Percentiles rank a stretch among this genome's conserved stretches.
phyloP scores from a whole-genome alignment of 2,329 filamentous ascomycete genomes.

The Colletotrichum karsti region DNA sequence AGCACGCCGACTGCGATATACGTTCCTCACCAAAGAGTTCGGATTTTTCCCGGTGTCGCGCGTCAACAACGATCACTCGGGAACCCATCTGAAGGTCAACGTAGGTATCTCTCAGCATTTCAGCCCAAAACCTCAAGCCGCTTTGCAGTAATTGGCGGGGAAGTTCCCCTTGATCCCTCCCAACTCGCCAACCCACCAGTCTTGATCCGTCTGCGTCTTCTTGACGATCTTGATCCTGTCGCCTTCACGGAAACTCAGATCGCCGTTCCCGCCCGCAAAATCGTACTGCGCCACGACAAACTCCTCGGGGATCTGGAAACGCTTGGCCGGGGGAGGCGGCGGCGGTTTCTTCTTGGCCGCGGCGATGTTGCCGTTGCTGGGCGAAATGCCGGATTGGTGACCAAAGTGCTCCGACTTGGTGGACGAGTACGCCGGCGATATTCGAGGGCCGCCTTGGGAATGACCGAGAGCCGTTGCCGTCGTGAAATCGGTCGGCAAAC shows the following conservation, averaged over 20 bases:
- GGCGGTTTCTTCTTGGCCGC: conserved; percentile 76
- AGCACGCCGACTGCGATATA: no score
- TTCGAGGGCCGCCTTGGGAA: conserved; percentile 37
- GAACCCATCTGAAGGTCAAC: not conserved
- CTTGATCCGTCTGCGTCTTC: conserved; percentile 81
- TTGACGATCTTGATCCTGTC: conserved; percentile 81
- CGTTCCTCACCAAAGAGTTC: no score
- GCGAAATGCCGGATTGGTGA: conserved; percentile 32
- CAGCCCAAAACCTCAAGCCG: conserved; percentile 31
- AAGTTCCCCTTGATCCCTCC: conserved; percentile 75
- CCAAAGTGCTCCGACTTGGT: conserved; percentile 41
- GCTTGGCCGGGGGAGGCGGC: conserved; percentile 74
- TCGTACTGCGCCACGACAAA: conserved; percentile 80
- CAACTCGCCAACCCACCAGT: conserved; percentile 89
- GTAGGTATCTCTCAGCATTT: not conserved
- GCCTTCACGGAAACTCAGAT: conserved; percentile 79
- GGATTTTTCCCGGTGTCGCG: no score
- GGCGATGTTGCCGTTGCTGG: conserved; percentile 22
- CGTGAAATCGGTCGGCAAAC: conserved; percentile 53
- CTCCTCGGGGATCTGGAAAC: conserved; percentile 55
- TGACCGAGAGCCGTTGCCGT: conserved; percentile 51
- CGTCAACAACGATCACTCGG: no score
- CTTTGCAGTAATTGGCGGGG: conserved; percentile 82
- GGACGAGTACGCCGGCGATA: conserved; percentile 32
- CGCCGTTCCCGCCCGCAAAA: conserved; percentile 77